Evolutionary conservation across 2,329 filamentous ascomycete genomes (phyloP), one percentile per base, ranked within the genome.

Genomic region (Rhynchosporium agropyri): DNA sequence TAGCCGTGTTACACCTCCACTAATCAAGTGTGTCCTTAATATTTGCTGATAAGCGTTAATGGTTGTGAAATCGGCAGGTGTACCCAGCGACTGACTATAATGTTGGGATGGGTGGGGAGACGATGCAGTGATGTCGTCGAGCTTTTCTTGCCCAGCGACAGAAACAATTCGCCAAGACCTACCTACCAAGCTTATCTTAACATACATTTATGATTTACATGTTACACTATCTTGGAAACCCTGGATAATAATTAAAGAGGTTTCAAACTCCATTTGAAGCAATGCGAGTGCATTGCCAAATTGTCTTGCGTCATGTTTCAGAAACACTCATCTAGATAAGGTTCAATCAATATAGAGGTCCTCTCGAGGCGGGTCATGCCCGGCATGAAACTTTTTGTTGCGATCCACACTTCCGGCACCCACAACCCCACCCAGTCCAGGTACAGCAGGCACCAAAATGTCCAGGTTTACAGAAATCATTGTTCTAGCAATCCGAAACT

Each of bases 1-100:
- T 31, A 67, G 59, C 67, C 67, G 67, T 62, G 64, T 67, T 49
- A 65, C 50, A 10, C 55, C 61, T 42, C 31, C n/a, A 42, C 20
- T 20, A 20, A 20, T 20, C 29, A 31, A 9, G 40, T 59, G 12
- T 58, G 29, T 29, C 29, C 9, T 15, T n/a, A 40, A 36, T 13
- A 48, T 53, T 58, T 26, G 20, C 12, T 48, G 54, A 20, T 58
- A 58, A 7, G 40, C 54, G n/a, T 33, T 48, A n/a, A 36, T 48
- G 36, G 54, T 28, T 20, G 48, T 46, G 38, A 4, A 4, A 48
- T 13, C 4, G 31, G 38, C 2, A 46, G 10, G 1, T 38, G 26
- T 36, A 36, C n/a, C 26, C 36, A 46, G 6, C 29, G 15, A 46
- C 15, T 28, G 42, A n/a, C 20, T 8, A 20, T 36, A 43, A 58